Conservation (phyloP, 179 eudicot genomes). For the Camellia oleifera region DNA sequence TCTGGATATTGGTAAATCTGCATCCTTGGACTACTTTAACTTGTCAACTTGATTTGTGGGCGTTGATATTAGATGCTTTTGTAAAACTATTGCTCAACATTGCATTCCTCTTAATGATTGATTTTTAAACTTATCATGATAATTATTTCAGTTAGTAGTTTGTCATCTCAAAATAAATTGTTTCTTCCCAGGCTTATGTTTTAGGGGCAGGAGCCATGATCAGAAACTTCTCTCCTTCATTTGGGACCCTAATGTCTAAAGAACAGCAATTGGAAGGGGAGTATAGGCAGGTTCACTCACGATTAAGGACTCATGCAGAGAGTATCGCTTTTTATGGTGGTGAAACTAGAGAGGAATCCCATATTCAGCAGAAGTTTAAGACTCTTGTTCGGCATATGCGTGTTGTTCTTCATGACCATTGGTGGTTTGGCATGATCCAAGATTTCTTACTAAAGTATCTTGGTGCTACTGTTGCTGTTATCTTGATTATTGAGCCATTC, state of each 20-base stretch:
- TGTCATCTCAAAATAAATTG: constrained; percentile 3
- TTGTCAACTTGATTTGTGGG: constrained; percentile 8
- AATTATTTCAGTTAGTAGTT: constrained; percentile 8
- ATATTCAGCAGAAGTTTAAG: constrained; percentile 85
- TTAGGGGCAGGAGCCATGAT: constrained; percentile 89
- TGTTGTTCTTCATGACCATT: constrained; percentile 84
- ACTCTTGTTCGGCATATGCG: constrained; percentile 79
- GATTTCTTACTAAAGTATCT: constrained; percentile 96
- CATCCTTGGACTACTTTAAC: constrained; percentile 13
- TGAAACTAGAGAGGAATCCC: constrained; percentile 85
- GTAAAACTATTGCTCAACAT: background rate
- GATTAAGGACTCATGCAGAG: constrained; percentile 95
- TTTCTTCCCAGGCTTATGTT: constrained; percentile 75
- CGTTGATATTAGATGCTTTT: constrained; percentile 7
- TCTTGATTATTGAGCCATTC: constrained; percentile 94
- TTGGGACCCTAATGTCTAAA: constrained; percentile 87
- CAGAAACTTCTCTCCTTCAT: constrained; percentile 92
- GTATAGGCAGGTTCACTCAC: constrained; percentile 92
- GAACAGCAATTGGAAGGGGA: constrained; percentile 99
- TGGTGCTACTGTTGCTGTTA: constrained; percentile 98
- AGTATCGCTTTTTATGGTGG: constrained; percentile 98
- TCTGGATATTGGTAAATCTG: constrained; percentile 84
- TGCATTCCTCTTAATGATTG: background rate
- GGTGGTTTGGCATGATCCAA: constrained; percentile 99
- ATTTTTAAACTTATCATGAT: background rate